phyloP scores from a whole-genome alignment of 2,329 filamentous ascomycete genomes.

The Xylariaceae sp. region DNA sequence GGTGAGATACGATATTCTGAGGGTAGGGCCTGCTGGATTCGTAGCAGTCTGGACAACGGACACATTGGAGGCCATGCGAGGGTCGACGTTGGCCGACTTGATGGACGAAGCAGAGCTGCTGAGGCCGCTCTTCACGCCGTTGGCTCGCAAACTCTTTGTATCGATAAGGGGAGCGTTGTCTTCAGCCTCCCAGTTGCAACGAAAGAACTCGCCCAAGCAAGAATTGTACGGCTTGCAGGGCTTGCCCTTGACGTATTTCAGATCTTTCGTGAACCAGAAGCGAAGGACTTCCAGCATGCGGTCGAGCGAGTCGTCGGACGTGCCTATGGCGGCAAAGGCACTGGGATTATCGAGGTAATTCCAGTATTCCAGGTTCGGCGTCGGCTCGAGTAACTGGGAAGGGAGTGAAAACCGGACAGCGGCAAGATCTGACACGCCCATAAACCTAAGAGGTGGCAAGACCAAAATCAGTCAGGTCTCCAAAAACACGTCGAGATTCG shows the following conservation, averaged over 20 bases:
- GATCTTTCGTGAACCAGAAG: slow-evolving; percentile 98
- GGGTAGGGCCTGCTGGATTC: slow-evolving; percentile 43
- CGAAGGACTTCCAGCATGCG: slow-evolving; percentile 91
- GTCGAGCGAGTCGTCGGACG: slow-evolving; percentile 83
- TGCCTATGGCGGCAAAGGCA: slow-evolving; percentile 76
- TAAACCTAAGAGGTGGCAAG: slow-evolving; percentile 55
- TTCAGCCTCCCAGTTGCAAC: slow-evolving; percentile 95
- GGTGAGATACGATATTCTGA: slow-evolving; percentile 88
- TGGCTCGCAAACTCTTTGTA: slow-evolving; percentile 38
- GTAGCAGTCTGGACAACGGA: slow-evolving; percentile 47
- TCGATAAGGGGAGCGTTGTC: slow-evolving; percentile 65
- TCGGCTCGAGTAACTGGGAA: slow-evolving; percentile 90
- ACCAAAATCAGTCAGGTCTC: slow-evolving; percentile 27
- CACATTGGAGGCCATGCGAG: slow-evolving; percentile 44
- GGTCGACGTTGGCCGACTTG: slow-evolving; percentile 39
- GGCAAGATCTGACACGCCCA: slow-evolving; percentile 92
- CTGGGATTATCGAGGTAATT: slow-evolving; percentile 95
- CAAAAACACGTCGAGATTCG: background rate
- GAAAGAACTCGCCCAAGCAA: slow-evolving; percentile 91
- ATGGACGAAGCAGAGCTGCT: slow-evolving; percentile 44
- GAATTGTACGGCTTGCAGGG: slow-evolving; percentile 99
- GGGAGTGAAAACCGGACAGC: slow-evolving; percentile 93
- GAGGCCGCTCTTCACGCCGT: slow-evolving; percentile 29
- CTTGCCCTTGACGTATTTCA: slow-evolving; percentile 98
- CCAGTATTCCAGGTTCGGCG: slow-evolving; percentile 98